These are phyloP conservation scores for Amanita rimosa DNA, from an alignment of 768 basidiomycete genomes.

Conservation along the genomic window DNA sequence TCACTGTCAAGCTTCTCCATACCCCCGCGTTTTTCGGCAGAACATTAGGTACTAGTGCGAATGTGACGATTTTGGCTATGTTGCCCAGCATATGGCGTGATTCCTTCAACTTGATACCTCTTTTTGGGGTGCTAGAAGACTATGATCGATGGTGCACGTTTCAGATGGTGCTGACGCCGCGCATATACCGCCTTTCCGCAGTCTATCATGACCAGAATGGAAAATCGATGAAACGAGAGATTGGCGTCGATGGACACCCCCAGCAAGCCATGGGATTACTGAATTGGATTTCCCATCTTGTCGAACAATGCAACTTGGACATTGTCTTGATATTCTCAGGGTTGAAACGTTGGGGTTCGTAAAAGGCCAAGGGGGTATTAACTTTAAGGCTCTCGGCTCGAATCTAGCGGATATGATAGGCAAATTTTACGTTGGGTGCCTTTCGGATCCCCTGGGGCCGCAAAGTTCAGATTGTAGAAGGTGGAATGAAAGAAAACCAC, in stretches of 20 bases:
- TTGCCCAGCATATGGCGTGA: not conserved
- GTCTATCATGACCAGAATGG: not conserved
- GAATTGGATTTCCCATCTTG: not conserved
- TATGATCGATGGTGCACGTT: not conserved
- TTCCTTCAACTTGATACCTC: not conserved
- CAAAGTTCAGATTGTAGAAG: not conserved
- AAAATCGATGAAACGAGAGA: not conserved
- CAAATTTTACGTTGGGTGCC: too few relatives aligned
- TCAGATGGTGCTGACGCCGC: not conserved
- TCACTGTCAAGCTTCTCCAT: not conserved
- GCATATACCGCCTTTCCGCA: not conserved
- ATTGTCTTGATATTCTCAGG: not conserved
- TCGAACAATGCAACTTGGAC: not conserved
- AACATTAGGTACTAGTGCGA: not conserved
- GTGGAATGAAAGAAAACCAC: not conserved
- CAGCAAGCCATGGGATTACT: not conserved
- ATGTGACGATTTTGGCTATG: not conserved
- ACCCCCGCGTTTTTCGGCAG: not conserved
- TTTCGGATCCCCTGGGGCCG: not conserved
- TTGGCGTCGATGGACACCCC: not conserved
- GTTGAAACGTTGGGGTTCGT: too few relatives aligned
- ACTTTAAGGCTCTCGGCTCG: too few relatives aligned
- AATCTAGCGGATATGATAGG: too few relatives aligned
- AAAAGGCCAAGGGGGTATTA: too few relatives aligned
- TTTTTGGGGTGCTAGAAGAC: not conserved